Percentiles rank a stretch among this genome's conserved stretches.
Conservation (phyloP, 768 basidiomycete genomes). For the Xerocomus brunneocitrinus region DNA sequence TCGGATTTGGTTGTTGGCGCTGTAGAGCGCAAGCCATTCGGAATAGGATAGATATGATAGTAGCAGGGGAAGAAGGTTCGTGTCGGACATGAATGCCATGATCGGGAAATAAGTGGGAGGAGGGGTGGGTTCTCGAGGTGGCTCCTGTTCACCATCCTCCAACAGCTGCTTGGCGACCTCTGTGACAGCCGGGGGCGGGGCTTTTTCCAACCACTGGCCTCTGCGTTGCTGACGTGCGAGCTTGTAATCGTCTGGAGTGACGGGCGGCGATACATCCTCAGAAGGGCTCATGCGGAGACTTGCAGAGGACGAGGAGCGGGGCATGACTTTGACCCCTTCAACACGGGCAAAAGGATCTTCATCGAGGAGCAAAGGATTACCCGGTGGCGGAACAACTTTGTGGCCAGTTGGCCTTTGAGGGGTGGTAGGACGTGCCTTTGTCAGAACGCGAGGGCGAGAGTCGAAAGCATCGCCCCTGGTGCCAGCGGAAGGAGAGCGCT, state of each 20-base stretch:
- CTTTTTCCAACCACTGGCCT: conserved; percentile 39
- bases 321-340: conserved; percentile 33
- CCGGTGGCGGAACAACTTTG: conserved; percentile 9
- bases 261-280: conserved; percentile 8
- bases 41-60: conserved; percentile 64
- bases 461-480: conserved; percentile 16
- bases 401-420: conserved; percentile 23
- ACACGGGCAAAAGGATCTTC: conserved; percentile 48
- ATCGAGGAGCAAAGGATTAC: conserved; percentile 27
- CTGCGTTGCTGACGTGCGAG: conserved; percentile 38
- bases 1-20: conserved; percentile 52
- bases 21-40: conserved; percentile 64
- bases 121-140: conserved; percentile 18
- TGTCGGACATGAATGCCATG: conserved; percentile 48
- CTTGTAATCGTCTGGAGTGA: conserved; percentile 38
- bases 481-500: conserved; percentile 8
- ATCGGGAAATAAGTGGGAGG: conserved; percentile 45
- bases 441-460: conserved; percentile 22
- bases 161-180: conserved; percentile 27
- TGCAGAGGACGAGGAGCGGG: too few relatives aligned
- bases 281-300: neutral
- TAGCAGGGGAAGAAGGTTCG: conserved; percentile 48
- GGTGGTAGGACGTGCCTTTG: conserved; percentile 33
- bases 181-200: conserved; percentile 32
- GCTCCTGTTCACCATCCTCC: conserved; percentile 13